These are phyloP conservation scores for Echium plantagineum DNA, from an alignment of 257 asterid genomes.

Conservation along the genomic window DNA sequence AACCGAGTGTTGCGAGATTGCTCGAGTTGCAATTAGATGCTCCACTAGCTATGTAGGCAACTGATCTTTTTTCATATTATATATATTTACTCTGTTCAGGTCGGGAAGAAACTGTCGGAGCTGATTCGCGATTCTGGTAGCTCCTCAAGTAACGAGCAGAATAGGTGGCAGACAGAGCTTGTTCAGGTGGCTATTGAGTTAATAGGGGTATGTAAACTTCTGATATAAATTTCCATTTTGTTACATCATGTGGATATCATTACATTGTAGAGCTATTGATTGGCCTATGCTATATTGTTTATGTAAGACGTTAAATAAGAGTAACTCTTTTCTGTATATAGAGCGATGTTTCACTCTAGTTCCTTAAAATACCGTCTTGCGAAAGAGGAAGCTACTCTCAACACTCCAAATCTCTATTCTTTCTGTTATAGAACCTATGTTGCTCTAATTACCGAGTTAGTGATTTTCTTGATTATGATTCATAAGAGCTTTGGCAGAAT, in stretches of 20 bases:
- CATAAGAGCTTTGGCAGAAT: background rate
- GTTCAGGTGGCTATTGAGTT: slow-evolving; percentile 86
- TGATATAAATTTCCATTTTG: background rate
- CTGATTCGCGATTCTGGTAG: slow-evolving; percentile 93
- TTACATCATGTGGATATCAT: too few species aligned
- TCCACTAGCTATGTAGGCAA: background rate
- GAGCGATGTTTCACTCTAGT: background rate
- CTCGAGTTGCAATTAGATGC: background rate
- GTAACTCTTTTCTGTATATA: background rate
- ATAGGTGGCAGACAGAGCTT: slow-evolving; percentile 93
- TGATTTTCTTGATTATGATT: too few species aligned
- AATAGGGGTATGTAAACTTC: slow-evolving; percentile 58
- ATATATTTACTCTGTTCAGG: slow-evolving; percentile 31
- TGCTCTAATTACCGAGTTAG: background rate
- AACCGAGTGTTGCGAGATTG: too few species aligned
- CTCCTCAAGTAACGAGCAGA: slow-evolving; percentile 69
- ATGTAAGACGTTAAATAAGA: background rate
- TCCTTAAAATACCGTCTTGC: background rate
- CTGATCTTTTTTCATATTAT: background rate
- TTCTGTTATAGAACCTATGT: background rate
- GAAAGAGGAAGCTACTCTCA: background rate
- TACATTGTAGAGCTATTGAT: too few species aligned
- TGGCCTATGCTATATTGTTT: background rate
- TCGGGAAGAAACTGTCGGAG: slow-evolving; percentile 82
- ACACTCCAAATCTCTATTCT: background rate